Conservation (phyloP, 164 flowering plant species). For the Warburgia ugandensis region DNA sequence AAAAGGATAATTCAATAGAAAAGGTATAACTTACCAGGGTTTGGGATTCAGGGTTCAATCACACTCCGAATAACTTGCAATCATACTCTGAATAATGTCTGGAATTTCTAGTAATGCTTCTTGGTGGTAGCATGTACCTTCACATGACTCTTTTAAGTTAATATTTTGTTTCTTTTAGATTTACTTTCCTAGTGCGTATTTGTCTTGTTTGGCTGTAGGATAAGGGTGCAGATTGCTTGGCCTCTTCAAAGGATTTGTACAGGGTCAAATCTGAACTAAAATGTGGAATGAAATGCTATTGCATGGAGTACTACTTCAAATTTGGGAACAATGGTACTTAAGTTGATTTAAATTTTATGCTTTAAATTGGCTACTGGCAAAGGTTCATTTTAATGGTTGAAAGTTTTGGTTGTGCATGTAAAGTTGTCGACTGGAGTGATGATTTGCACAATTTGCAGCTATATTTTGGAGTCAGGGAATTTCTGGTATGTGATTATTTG, state of each 20-base stretch:
- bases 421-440: conserved; percentile 46
- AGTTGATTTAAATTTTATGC: no score
- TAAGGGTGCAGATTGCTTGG: conserved; percentile 64
- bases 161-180: no score
- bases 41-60: no score
- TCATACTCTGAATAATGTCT: no score
- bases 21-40: no score
- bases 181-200: no score
- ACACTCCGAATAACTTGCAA: no score
- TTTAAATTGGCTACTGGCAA: no score
- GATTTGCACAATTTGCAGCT: conserved; percentile 72
- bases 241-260: conserved; percentile 38
- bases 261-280: conserved; percentile 66
- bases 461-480: conserved; percentile 84
- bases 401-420: conserved; percentile 34
- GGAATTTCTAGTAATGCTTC: no score
- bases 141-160: no score
- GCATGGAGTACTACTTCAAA: conserved; percentile 80
- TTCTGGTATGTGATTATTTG: conserved; percentile 51
- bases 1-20: no score
- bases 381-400: conserved; percentile 6
- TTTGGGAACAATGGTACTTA: conserved; percentile 39
- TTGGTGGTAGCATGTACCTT: no score
- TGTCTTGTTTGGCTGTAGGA: conserved; percentile 31
- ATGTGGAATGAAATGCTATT: conserved; percentile 58